These are phyloP conservation scores for Crataegus laevigata DNA, from an alignment of 306 rosid genomes.

Conservation along the genomic window DNA sequence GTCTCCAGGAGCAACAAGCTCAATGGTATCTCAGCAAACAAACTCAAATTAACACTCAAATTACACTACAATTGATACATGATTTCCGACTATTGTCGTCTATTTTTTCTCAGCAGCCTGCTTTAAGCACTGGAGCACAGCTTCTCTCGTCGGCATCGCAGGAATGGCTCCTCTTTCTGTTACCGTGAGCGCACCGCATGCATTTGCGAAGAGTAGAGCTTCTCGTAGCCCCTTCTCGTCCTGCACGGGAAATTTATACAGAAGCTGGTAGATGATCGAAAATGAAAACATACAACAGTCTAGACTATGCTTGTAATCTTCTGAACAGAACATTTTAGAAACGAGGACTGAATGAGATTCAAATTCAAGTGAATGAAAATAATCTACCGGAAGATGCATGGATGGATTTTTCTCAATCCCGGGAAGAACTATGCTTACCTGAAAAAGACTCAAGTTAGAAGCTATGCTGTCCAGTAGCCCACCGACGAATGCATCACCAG, in stretches of 20 bases:
- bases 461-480: constrained; percentile 65
- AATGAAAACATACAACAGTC: neutral
- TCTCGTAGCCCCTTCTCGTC: constrained; percentile 53
- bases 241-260: constrained; percentile 19
- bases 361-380: neutral
- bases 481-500: constrained; percentile 93
- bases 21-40: constrained; percentile 11
- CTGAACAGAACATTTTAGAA: too few species aligned
- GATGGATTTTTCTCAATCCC: neutral
- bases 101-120: constrained; percentile 26
- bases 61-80: constrained; percentile 16
- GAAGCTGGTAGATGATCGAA: neutral
- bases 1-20: constrained; percentile 12
- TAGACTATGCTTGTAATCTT: neutral
- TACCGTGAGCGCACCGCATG: constrained; percentile 80
- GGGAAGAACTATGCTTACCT: constrained; percentile 37
- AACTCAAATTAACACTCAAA: constrained; percentile 13
- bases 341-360: neutral
- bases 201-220: constrained; percentile 68
- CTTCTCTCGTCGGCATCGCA: constrained; percentile 66
- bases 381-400: neutral
- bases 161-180: constrained; percentile 89
- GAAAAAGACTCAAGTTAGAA: constrained; percentile 42
- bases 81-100: neutral
- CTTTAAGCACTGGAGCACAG: constrained; percentile 42